Conservation (phyloP, 306 rosid genomes). For the Cercis canadensis region DNA sequence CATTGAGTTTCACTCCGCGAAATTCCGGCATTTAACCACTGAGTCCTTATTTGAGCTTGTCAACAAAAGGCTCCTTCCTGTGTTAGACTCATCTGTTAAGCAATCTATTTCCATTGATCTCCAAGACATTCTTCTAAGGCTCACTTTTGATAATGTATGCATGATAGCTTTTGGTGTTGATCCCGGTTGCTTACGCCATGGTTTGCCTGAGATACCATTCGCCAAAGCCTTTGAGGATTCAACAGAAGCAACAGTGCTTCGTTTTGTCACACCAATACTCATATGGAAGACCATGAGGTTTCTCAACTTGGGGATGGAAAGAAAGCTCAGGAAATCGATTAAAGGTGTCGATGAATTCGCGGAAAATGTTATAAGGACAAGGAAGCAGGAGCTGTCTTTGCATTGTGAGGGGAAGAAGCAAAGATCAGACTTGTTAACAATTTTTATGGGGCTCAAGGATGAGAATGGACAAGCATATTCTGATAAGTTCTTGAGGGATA, state of each 20-base stretch:
- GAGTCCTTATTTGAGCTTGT: slow-evolving; percentile 74
- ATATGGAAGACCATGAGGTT: slow-evolving; percentile 80
- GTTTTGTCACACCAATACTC: slow-evolving; percentile 67
- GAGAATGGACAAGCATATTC: slow-evolving; percentile 70
- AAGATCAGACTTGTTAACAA: slow-evolving; percentile 67
- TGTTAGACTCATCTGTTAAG: slow-evolving; percentile 50
- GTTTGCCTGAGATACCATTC: slow-evolving; percentile 72
- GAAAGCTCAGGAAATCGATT: slow-evolving; percentile 62
- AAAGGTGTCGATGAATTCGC: slow-evolving; percentile 81
- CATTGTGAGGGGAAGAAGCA: slow-evolving; percentile 19
- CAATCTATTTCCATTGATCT: slow-evolving; percentile 52
- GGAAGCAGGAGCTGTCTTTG: slow-evolving; percentile 71
- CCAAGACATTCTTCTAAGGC: slow-evolving; percentile 76
- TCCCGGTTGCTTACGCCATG: slow-evolving; percentile 72
- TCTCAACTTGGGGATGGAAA: slow-evolving; percentile 71
- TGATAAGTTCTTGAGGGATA: slow-evolving; percentile 85
- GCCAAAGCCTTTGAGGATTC: slow-evolving; percentile 93
- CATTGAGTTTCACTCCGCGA: slow-evolving; percentile 85
- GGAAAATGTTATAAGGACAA: slow-evolving; percentile 64
- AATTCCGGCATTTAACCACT: slow-evolving; percentile 62
- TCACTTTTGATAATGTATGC: slow-evolving; percentile 91
- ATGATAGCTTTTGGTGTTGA: slow-evolving; percentile 95
- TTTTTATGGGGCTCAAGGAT: slow-evolving; percentile 75
- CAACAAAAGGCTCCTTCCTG: slow-evolving; percentile 65
- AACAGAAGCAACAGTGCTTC: slow-evolving; percentile 71